Conservation (phyloP, 2,329 filamentous ascomycete genomes). For the Keithomyces neogunnii region DNA sequence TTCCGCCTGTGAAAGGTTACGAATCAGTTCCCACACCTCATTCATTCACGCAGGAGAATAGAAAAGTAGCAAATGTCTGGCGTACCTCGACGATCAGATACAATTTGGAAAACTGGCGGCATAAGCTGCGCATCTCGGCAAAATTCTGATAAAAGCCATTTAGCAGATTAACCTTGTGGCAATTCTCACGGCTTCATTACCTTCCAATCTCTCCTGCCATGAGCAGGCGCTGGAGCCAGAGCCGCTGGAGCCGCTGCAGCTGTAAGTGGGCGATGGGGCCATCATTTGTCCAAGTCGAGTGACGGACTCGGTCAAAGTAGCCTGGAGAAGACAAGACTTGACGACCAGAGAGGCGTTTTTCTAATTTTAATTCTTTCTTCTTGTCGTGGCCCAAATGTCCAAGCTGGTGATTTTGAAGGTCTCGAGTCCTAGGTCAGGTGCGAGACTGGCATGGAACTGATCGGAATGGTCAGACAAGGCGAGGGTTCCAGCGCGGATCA, state of each 20-base stretch:
- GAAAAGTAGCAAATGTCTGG: too few relatives aligned
- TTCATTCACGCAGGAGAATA: background rate
- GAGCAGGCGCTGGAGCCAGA: constrained; percentile 14
- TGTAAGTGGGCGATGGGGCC: constrained; percentile 18
- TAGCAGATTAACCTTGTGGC: background rate
- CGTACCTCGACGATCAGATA: constrained; percentile 68
- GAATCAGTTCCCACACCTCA: background rate
- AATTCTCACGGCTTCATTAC: constrained; percentile 23
- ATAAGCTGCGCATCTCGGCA: constrained; percentile 46
- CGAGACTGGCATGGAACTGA: constrained; percentile 5
- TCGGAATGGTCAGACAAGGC: constrained; percentile 6
- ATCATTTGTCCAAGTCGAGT: constrained; percentile 8
- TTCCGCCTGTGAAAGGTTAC: constrained; percentile 53
- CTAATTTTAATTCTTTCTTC: too few relatives aligned
- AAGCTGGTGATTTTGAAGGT: background rate
- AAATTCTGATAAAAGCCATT: constrained; percentile 34
- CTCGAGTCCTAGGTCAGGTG: constrained; percentile 1
- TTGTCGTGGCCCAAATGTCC: too few relatives aligned
- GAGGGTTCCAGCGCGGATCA: constrained; percentile 1
- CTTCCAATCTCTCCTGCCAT: constrained; percentile 51
- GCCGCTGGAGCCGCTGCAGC: constrained; percentile 14
- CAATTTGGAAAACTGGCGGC: constrained; percentile 57
- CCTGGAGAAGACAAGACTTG: constrained; percentile 1
- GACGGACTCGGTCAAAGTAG: background rate
- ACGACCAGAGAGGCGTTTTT: background rate